Percentiles rank a stretch among this genome's conserved stretches.
Evolutionary conservation across 164 flowering plant species (phyloP).

Genomic region (Tetrastigma voinierianum): DNA sequence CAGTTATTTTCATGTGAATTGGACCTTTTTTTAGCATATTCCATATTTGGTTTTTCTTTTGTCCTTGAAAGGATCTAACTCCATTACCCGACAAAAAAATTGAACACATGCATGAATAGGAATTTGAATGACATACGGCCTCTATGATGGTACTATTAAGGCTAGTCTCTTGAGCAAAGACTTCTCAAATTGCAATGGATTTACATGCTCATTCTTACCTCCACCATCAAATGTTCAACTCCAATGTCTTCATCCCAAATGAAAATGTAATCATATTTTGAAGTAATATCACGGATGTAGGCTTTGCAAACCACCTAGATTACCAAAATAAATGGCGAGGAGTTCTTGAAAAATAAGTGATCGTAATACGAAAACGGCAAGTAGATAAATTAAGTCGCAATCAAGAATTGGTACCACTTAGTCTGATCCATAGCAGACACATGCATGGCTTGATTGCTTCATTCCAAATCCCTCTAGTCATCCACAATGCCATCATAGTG

Average conservation of each 20-base stretch:
- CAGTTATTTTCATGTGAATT: no score
- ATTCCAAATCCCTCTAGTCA: slow-evolving; percentile 41
- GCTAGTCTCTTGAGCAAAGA: no score
- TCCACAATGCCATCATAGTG: slow-evolving; percentile 47
- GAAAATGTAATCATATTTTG: slow-evolving; percentile 36
- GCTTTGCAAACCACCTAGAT: slow-evolving; percentile 44
- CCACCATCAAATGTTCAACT: slow-evolving; percentile 28
- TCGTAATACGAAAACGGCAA: background rate
- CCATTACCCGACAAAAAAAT: no score
- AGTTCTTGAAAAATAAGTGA: background rate
- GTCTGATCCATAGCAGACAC: slow-evolving; percentile 44
- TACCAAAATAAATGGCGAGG: background rate
- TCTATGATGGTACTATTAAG: no score
- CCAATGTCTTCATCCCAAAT: slow-evolving; percentile 50
- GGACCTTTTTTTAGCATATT: no score
- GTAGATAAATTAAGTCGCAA: background rate
- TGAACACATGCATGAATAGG: no score
- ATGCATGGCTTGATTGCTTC: slow-evolving; percentile 35
- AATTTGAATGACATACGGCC: no score
- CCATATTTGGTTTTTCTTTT: no score
- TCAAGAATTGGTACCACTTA: slow-evolving; percentile 33
- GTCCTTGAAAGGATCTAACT: no score
- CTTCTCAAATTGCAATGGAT: no score
- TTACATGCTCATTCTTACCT: slow-evolving; percentile 17
- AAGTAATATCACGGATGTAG: slow-evolving; percentile 40